phyloP scores from a whole-genome alignment of 768 basidiomycete species.

The Cyclocybe aegerita region DNA sequence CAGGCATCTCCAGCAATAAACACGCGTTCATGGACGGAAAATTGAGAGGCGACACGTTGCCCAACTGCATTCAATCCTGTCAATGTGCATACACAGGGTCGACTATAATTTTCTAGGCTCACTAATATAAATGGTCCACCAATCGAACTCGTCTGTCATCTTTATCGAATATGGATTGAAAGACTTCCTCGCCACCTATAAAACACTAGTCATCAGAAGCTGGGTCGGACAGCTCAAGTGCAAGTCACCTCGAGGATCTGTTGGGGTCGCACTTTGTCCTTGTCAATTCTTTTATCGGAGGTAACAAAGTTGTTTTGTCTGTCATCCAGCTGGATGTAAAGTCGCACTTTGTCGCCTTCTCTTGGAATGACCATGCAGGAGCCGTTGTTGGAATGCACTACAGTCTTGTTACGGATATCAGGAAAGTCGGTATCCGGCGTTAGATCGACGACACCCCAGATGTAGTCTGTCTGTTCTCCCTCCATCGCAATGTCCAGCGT shows the following conservation, averaged over 20 bases:
- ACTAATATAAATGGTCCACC: constrained; percentile 79
- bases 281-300: constrained; percentile 52
- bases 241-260: constrained; percentile 50
- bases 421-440: constrained; percentile 75
- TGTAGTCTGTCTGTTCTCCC: constrained; percentile 73
- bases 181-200: constrained; percentile 53
- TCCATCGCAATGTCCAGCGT: constrained; percentile 65
- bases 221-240: neutral
- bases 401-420: constrained; percentile 64
- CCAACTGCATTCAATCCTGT: constrained; percentile 45
- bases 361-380: constrained; percentile 77
- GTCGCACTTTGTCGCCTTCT: constrained; percentile 62
- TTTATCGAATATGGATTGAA: constrained; percentile 55
- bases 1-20: constrained; percentile 82
- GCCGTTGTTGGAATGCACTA: constrained; percentile 68
- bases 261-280: constrained; percentile 45
- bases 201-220: neutral
- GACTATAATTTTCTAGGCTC: constrained; percentile 17
- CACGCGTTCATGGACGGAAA: constrained; percentile 58
- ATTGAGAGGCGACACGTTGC: constrained; percentile 69
- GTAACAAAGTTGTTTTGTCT: constrained; percentile 39
- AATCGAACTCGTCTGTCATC: constrained; percentile 51
- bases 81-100: neutral
- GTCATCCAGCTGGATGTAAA: constrained; percentile 69
- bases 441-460: constrained; percentile 84